Conservation (phyloP, 768 basidiomycete genomes). For the Pisolithus albus region DNA sequence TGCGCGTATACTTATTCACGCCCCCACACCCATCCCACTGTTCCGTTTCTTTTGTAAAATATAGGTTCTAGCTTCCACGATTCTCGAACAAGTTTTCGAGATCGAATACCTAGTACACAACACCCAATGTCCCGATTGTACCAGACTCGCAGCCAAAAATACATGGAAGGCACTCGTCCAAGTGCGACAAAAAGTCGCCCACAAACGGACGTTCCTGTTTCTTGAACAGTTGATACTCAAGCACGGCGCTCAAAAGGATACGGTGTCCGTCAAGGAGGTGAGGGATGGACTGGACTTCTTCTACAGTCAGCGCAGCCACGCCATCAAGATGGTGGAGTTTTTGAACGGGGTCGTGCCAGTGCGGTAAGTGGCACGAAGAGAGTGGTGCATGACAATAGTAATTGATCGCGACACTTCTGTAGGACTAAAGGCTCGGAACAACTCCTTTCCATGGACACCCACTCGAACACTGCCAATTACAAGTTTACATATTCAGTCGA, state of each 20-base stretch:
- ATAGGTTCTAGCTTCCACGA: constrained; percentile 86
- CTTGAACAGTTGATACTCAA: constrained; percentile 96
- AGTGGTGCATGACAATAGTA: background rate
- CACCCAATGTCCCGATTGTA: constrained; percentile 92
- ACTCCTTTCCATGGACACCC: constrained; percentile 86
- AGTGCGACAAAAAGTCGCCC: constrained; percentile 97
- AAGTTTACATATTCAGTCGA: constrained; percentile 98
- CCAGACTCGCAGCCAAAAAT: constrained; percentile 93
- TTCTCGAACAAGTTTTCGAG: constrained; percentile 96
- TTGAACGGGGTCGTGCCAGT: constrained; percentile 81
- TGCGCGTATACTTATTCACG: background rate
- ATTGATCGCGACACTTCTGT: background rate
- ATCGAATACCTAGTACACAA: constrained; percentile 93
- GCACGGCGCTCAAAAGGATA: constrained; percentile 95
- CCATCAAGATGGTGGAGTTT: constrained; percentile 96
- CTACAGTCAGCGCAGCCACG: constrained; percentile 85
- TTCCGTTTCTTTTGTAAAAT: no score
- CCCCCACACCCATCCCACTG: background rate
- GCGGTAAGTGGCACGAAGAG: constrained; percentile 45
- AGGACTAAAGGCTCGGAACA: constrained; percentile 95
- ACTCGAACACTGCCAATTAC: constrained; percentile 89
- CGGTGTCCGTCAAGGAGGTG: constrained; percentile 87
- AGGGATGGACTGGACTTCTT: constrained; percentile 96
- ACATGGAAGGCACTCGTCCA: constrained; percentile 98
- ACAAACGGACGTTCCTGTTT: constrained; percentile 97